These are phyloP conservation scores for Spathaspora boniae DNA, from an alignment of 805 yeast species.

Conservation along the genomic window DNA sequence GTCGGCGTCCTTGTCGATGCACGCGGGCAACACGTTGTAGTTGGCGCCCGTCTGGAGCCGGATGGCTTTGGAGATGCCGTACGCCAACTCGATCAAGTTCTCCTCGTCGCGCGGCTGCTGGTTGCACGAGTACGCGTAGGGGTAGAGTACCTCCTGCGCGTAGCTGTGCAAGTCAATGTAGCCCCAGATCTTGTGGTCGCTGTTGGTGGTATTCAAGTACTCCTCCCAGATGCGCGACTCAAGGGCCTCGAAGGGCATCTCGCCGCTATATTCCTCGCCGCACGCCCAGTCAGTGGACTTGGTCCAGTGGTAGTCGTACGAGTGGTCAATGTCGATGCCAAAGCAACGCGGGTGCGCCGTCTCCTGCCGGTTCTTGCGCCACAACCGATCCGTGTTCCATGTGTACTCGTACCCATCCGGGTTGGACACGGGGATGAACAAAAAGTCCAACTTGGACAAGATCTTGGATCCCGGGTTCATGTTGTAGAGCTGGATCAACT, in stretches of 20 bases:
- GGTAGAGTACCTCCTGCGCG: constrained; percentile 77
- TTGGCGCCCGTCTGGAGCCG: constrained; percentile 59
- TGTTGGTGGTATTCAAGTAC: constrained; percentile 41
- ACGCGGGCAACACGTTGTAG: constrained; percentile 73
- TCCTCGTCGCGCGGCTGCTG: constrained; percentile 76
- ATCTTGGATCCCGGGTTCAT: constrained; percentile 27
- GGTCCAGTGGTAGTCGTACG: constrained; percentile 73
- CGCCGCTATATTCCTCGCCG: constrained; percentile 82
- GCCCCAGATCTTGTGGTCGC: constrained; percentile 63
- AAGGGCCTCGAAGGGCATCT: constrained; percentile 55
- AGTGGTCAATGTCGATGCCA: constrained; percentile 86
- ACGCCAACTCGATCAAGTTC: constrained; percentile 75
- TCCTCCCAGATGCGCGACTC: constrained; percentile 40
- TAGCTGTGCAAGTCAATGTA: constrained; percentile 83
- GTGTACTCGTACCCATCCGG: constrained; percentile 90
- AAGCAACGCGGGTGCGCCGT: constrained; percentile 59
- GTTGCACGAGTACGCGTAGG: constrained; percentile 77
- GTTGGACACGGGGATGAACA: constrained; percentile 79
- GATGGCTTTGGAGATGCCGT: constrained; percentile 73
- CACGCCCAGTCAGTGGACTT: constrained; percentile 64
- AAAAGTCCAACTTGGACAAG: constrained; percentile 60
- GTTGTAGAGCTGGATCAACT: constrained; percentile 27
- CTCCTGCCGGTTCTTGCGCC: constrained; percentile 87
- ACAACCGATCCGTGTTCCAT: constrained; percentile 76
- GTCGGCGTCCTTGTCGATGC: constrained; percentile 75